phyloP scores from a whole-genome alignment of 2,329 filamentous ascomycete species.

The Mycosphaerelloides madeirae region DNA sequence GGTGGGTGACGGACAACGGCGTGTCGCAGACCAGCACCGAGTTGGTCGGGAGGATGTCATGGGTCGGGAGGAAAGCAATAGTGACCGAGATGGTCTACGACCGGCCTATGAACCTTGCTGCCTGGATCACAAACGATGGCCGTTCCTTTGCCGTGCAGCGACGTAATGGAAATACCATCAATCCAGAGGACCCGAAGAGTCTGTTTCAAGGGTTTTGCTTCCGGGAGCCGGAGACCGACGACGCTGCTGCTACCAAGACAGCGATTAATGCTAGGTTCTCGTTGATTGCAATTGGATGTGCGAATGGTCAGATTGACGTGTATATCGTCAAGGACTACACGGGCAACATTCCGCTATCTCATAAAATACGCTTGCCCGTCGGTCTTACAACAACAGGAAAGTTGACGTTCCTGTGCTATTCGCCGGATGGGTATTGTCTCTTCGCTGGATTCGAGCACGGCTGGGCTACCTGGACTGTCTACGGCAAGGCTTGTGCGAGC shows the following conservation, averaged over 20 bases:
- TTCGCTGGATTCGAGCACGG: slow-evolving; percentile 90
- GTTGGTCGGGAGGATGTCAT: slow-evolving; percentile 78
- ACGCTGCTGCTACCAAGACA: slow-evolving; percentile 63
- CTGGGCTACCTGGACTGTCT: slow-evolving; percentile 97
- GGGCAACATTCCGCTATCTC: slow-evolving; percentile 85
- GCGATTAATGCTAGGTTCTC: slow-evolving; percentile 95
- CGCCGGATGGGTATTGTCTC: slow-evolving; percentile 91
- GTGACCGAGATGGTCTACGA: slow-evolving; percentile 88
- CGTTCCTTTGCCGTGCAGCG: slow-evolving; percentile 88
- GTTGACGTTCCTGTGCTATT: slow-evolving; percentile 75
- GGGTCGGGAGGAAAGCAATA: slow-evolving; percentile 71
- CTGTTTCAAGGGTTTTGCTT: slow-evolving; percentile 91
- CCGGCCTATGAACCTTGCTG: slow-evolving; percentile 89
- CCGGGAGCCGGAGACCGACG: slow-evolving; percentile 61
- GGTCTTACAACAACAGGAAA: slow-evolving; percentile 64
- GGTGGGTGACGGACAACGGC: slow-evolving; percentile 79
- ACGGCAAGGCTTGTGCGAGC: slow-evolving; percentile 80
- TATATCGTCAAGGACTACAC: slow-evolving; percentile 91
- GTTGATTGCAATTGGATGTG: slow-evolving; percentile 79
- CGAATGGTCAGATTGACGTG: slow-evolving; percentile 74
- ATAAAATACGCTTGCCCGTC: slow-evolving; percentile 66
- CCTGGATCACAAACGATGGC: slow-evolving; percentile 87
- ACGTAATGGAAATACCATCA: slow-evolving; percentile 33
- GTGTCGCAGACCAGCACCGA: slow-evolving; percentile 88
- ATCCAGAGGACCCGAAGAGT: slow-evolving; percentile 50